phyloP scores from a whole-genome alignment of 176 grass and related monocot genomes.

The Carex littledalei region DNA sequence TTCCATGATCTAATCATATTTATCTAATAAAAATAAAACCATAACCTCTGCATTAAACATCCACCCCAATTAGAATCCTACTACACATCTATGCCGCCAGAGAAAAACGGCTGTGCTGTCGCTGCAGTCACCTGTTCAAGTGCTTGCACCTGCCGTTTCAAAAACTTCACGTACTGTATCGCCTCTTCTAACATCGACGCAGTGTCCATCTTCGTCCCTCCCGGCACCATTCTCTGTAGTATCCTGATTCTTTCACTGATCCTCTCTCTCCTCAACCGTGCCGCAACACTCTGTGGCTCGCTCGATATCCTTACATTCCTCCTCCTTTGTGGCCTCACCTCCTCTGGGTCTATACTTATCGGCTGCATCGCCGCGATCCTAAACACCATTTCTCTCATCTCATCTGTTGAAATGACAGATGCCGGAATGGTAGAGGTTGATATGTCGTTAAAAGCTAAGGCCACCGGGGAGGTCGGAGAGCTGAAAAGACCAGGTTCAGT shows the following conservation, averaged over 20 bases:
- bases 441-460: not conserved
- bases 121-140: conserved; percentile 23
- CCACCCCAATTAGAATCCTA: not conserved
- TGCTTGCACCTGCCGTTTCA: conserved; percentile 66
- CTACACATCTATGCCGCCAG: not conserved
- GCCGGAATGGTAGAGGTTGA: not conserved
- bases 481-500: conserved; percentile 18
- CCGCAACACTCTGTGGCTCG: conserved; percentile 73
- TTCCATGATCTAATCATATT: not conserved
- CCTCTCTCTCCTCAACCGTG: conserved; percentile 51
- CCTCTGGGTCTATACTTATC: conserved; percentile 31
- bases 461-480: not conserved
- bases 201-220: conserved; percentile 75
- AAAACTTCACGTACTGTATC: conserved; percentile 77
- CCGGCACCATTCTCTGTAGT: conserved; percentile 76
- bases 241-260: conserved; percentile 56
- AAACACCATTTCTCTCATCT: conserved; percentile 75
- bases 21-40: not conserved
- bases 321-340: not conserved
- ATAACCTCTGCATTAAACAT: not conserved
- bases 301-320: conserved; percentile 36
- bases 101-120: not conserved
- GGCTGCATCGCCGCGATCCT: conserved; percentile 80
- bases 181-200: conserved; percentile 88
- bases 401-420: conserved; percentile 19